These are phyloP conservation scores for Cladorrhinum samala DNA, from an alignment of 495 filamentous ascomycete genomes.

Conservation along the genomic window DNA sequence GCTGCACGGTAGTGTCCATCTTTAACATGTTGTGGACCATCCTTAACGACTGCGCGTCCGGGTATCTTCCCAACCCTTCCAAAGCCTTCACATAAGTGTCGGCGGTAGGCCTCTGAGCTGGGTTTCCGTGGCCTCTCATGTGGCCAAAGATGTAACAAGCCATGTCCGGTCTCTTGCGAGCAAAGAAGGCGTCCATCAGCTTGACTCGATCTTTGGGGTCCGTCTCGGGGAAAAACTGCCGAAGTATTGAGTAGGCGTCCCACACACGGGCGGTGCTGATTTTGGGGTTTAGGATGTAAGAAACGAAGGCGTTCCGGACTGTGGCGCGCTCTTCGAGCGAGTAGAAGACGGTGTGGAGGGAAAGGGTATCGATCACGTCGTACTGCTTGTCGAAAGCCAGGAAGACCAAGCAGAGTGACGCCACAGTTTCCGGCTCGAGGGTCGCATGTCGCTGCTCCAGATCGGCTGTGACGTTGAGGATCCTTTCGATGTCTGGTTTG, in stretches of 20 bases:
- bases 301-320: constrained; percentile 57
- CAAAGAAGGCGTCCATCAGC: constrained; percentile 81
- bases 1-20: constrained; percentile 71
- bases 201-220: constrained; percentile 52
- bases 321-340: constrained; percentile 55
- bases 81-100: constrained; percentile 74
- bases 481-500: constrained; percentile 51
- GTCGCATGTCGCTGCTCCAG: constrained; percentile 62
- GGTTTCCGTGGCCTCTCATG: constrained; percentile 64
- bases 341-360: constrained; percentile 58
- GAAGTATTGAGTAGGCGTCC: constrained; percentile 75
- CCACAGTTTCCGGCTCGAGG: constrained; percentile 66
- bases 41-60: constrained; percentile 58
- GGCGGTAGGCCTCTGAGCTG: constrained; percentile 52
- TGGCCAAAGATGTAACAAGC: constrained; percentile 80
- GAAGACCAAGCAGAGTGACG: constrained; percentile 61
- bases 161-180: constrained; percentile 68
- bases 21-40: constrained; percentile 88
- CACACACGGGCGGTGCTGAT: constrained; percentile 61
- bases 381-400: constrained; percentile 65
- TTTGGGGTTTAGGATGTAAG: constrained; percentile 55
- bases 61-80: constrained; percentile 61
- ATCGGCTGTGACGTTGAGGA: constrained; percentile 68
- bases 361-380: constrained; percentile 71
- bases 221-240: constrained; percentile 72